Base-by-base conservation (phyloP, 108 stramenopile species). In the Conticribra guillardii region DNA sequence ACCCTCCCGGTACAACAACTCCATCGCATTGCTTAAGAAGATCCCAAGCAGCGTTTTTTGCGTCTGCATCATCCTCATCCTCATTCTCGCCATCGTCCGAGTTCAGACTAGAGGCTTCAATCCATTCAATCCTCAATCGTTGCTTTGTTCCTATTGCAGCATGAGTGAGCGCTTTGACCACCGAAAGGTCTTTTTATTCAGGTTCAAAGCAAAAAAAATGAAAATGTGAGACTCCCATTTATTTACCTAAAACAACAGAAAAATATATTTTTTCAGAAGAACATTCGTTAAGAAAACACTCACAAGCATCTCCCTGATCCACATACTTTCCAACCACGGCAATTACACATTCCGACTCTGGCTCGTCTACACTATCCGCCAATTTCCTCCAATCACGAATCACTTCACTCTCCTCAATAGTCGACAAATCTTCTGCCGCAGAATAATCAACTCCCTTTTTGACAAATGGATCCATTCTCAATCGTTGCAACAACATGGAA, bases 1-100 rank as follows among this genome's bases (percentile, higher is more conserved):
- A 99, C 24, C 98, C 98, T 3, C 98, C 98, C 7, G 98, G 98
- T 23, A 99, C 94, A 44, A 99, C 84, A 9, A 97, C 76, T 0
- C 94, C 96, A 60, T 96, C 83, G 26, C 84, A 76, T 46, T 69
- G 50, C 73, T 89, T 68, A 2, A 98, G 60, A 41, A 85, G 82
- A 45, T 84, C 74, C 98, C 97, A 98, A 9, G 92, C 80, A 15
- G 81, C 74, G 14, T 81, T 84, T 53, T 82, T 46, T 33, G 18
- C 54, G 4, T 74, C 51, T 51, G 86, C 86, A 23, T 77, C 45
- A 22, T 61, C 51, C 9, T 87, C 85, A 18, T 84, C 87, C 18
- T 71, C 68, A 22, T 67, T 49, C 37, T 66, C 59, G 19, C 70
- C 68, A 22, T 67, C 50, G 37, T 66, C 59, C 3, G 60, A 37